Evolutionary conservation across 75 land plant genomes (phyloP), one percentile per base, ranked within the genome.

Genomic region (Selaginella tamariscina): DNA sequence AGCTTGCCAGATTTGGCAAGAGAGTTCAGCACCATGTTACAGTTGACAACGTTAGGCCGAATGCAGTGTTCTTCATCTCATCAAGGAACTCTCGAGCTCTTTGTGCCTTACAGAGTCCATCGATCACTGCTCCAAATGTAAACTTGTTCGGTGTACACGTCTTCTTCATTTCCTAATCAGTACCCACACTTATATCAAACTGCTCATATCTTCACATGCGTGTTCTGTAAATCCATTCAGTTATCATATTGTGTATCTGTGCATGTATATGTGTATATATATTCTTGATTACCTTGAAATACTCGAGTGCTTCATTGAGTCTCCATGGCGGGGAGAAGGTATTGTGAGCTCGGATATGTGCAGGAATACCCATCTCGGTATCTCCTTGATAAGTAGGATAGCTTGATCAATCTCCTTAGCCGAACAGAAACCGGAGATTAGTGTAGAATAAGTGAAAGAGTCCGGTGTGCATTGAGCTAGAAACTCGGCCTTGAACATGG

Each of bases 61-160:
- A 64, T 80, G 54, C 90, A 87, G n/a, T 87, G 66, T 80, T 79
- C 72, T 85, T 85, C 85, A 88, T 85, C 2, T 80, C 57, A 70
- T 62, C 80, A 32, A 77, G 82, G 0, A 83, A 85, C 68, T 80
- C 85, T 71, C 73, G 55, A 33, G 85, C 29, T 32, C 82, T 86
- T 68, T 74, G 82, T 9, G 67, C 69, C 44, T 72, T 80, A 15
- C 49, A 5, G 11, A 39, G 15, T 5, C 49, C 49, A 39, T 39
- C 49, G 49, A 39, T 39, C 49, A 39, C 49, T 39, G 49, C 15
- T 15, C 49, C 49, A 39, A 5, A 39, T 15, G 49, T 39, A 15
- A 39, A 39, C 49, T 39, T 39, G 15, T 39, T 39, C 49, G 49
- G 49, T 5, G 49, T 15, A 39, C 49, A 39, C 49, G 49, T 39